Conservation (phyloP, 2,329 filamentous ascomycete species). For the Botrytis cinerea region DNA sequence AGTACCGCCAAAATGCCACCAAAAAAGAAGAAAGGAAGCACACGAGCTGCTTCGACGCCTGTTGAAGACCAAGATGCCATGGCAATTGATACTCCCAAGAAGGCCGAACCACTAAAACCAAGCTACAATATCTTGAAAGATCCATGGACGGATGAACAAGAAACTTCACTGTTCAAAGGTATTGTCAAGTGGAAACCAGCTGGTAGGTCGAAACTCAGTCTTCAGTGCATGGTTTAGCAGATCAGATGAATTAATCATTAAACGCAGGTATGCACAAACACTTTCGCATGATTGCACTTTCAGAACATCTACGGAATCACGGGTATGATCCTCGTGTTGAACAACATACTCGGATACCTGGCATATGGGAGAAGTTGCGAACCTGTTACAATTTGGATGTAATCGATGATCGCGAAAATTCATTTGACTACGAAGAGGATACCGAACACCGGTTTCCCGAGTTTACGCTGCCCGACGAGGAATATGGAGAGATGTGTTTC, state of each 20-base stretch:
- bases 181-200: constrained; percentile 97
- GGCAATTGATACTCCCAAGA: constrained; percentile 56
- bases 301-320: constrained; percentile 76
- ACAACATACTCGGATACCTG: constrained; percentile 82
- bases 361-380: constrained; percentile 86
- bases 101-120: constrained; percentile 41
- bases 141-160: constrained; percentile 93
- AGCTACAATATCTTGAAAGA: constrained; percentile 59
- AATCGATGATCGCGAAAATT: constrained; percentile 81
- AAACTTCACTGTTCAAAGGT: constrained; percentile 87
- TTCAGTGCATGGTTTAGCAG: not conserved
- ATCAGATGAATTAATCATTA: constrained; percentile 16
- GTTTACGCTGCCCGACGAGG: constrained; percentile 59
- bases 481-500: constrained; percentile 40
- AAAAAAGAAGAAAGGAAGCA: constrained; percentile 64
- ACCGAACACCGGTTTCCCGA: constrained; percentile 64
- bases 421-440: constrained; percentile 48
- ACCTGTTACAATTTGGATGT: constrained; percentile 82
- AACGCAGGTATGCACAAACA: constrained; percentile 82
- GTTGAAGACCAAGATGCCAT: constrained; percentile 58
- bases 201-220: constrained; percentile 53
- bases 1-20: constrained; percentile 60
- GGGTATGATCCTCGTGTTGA: constrained; percentile 71
- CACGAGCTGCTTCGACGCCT: constrained; percentile 59
- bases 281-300: constrained; percentile 87